Evolutionary conservation across 495 filamentous ascomycete genomes (phyloP), one percentile per base, ranked within the genome.

Genomic region (Penicillium silybi): DNA sequence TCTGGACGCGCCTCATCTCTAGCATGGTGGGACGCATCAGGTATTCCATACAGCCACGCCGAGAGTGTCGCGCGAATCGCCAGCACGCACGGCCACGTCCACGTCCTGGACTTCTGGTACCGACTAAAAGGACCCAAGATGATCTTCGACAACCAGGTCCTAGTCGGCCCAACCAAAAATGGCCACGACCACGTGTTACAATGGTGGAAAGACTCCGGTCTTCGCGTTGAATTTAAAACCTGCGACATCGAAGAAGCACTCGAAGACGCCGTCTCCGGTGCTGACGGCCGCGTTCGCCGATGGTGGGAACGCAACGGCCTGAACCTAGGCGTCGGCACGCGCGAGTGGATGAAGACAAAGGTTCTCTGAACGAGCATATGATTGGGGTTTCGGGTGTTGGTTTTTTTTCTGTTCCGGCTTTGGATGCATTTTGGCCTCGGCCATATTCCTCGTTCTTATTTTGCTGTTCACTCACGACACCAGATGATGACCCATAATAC

Each of bases 291-390:
- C 40, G 89, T 95, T 11, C 78, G 86, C 46, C 72, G 75, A 50
- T 97, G 92, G 92, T 97, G 92, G 92, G 84, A 87, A n/a, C 75
- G 77, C 56, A 95, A 95, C 63, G 91, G 92, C 2, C 69, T 96
- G 47, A 95, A 95, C 61, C 69, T 95, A 23, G 90, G 91, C 0
- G 77, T 95, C 18, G 86, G 86, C 0, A 92, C 90, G 43, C 88
- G 85, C 56, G 91, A 96, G 71, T 97, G 91, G 92, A 95, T 96
- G 86, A 91, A 87, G 72, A 78, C 83, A 19, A 90, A 87, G 59
- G 73, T 82, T 26, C 61, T 86, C 38, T 81, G 56, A 65, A 18
- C 44, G 17, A 52, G 48, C 46, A 48, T 54, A 37, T 39, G 15
- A 41, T 18, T 15, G 13, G 48, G n/a, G 13, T 13, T 57, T 44